These are phyloP conservation scores for Trifolium subterraneum DNA, from an alignment of 306 rosid species.

Conservation along the genomic window DNA sequence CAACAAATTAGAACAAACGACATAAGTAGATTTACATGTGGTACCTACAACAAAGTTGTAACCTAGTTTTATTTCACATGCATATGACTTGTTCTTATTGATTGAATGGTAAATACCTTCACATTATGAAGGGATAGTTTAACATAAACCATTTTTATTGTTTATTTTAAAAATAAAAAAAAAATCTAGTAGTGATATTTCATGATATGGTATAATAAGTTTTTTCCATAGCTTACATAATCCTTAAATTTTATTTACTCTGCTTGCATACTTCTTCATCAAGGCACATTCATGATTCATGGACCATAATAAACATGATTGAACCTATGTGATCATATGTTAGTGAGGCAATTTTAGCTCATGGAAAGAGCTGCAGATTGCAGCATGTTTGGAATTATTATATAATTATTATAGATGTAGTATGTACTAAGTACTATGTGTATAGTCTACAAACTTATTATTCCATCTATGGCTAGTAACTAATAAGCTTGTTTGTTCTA, in stretches of 20 bases:
- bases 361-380: not conserved
- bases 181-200: not conserved
- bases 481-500: not conserved
- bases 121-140: no score
- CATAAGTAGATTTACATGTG: no score
- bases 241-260: not conserved
- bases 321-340: not conserved
- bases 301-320: not conserved
- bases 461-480: not conserved
- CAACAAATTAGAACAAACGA: no score
- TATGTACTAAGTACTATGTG: no score
- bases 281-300: not conserved
- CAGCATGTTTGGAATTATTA: not conserved
- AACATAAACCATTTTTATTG: no score
- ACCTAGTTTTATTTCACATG: no score
- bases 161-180: no score
- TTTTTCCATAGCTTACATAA: no score
- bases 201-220: not conserved
- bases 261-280: not conserved
- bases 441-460: not conserved
- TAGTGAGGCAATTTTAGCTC: not conserved
- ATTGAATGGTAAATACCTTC: no score
- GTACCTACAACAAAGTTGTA: no score
- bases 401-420: no score
- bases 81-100: no score